Evolutionary conservation across 2,329 filamentous ascomycete genomes (phyloP).

Genomic region (Monilinia vaccinii-corymbosi): DNA sequence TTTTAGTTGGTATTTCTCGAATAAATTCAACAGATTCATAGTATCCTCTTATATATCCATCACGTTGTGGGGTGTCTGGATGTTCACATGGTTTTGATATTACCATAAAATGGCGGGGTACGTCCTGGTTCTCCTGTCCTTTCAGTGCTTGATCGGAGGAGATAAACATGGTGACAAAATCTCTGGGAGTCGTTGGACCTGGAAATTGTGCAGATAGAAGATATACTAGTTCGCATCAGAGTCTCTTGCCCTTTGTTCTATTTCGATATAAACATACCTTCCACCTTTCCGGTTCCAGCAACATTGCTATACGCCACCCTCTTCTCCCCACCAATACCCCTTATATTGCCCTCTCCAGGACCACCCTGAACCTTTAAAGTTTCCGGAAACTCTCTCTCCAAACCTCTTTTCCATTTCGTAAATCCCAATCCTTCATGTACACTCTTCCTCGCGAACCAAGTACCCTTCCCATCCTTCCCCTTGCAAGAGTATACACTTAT

Average conservation of each 20-base stretch:
- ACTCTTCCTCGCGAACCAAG: conserved; percentile 84
- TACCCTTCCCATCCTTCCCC: conserved; percentile 70
- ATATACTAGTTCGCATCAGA: conserved; percentile 48
- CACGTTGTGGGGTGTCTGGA: conserved; percentile 57
- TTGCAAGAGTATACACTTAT: conserved; percentile 73
- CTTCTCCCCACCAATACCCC: conserved; percentile 77
- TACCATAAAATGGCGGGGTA: conserved; percentile 68
- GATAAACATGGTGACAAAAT: conserved; percentile 75
- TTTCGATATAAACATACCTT: conserved; percentile 38
- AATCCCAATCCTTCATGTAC: conserved; percentile 73
- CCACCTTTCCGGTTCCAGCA: conserved; percentile 50
- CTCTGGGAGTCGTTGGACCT: conserved; percentile 75
- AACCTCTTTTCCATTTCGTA: conserved; percentile 64
- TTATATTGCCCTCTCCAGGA: conserved; percentile 64
- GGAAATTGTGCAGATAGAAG: conserved; percentile 85
- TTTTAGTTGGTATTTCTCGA: conserved; percentile 60
- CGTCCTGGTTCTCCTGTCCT: conserved; percentile 26
- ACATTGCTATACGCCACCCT: conserved; percentile 53
- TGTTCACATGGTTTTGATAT: conserved; percentile 79
- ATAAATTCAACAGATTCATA: conserved; percentile 93
- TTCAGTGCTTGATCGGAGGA: conserved; percentile 41
- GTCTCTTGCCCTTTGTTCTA: background rate
- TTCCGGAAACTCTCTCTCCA: conserved; percentile 72
- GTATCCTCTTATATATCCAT: conserved; percentile 70
- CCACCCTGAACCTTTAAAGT: conserved; percentile 62